Conservation (phyloP, 345 rosid species). For the Arabidopsis thaliana region DNA sequence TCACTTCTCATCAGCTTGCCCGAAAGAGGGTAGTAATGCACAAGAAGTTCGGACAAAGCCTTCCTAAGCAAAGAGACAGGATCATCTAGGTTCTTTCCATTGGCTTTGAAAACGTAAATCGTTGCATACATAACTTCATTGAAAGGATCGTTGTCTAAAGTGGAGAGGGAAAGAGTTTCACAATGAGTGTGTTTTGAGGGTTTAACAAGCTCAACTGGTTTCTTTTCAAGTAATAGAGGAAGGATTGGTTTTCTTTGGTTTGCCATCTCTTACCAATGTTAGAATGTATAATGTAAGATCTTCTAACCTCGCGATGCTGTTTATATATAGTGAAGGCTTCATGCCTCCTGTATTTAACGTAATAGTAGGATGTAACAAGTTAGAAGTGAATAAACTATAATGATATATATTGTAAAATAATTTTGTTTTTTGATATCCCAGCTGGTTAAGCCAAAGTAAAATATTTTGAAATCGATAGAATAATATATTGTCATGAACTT, state of each 20-base stretch:
- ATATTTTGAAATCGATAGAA: too few relatives aligned
- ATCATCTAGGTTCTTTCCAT: constrained; percentile 5
- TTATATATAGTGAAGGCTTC: too few relatives aligned
- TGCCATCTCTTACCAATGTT: constrained; percentile 16
- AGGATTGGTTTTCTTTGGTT: not conserved
- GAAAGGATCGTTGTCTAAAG: constrained; percentile 48
- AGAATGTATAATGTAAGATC: not conserved
- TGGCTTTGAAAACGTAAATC: constrained; percentile 48
- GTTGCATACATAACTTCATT: constrained; percentile 43
- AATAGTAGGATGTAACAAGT: too few relatives aligned
- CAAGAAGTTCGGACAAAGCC: constrained; percentile 41
- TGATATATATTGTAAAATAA: too few relatives aligned
- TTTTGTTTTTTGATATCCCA: too few relatives aligned
- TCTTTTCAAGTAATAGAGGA: constrained; percentile 15
- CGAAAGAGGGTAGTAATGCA: constrained; percentile 57
- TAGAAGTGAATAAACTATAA: too few relatives aligned
- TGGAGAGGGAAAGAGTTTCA: constrained; percentile 46
- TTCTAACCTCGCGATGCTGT: not conserved
- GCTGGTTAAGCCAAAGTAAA: too few relatives aligned
- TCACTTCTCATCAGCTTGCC: constrained; percentile 50
- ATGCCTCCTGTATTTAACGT: too few relatives aligned
- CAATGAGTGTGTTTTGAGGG: constrained; percentile 51
- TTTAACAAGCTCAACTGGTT: constrained; percentile 35
- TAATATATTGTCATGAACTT: too few relatives aligned
- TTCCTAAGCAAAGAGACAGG: constrained; percentile 42